phyloP scores from a whole-genome alignment of 2,329 filamentous ascomycete species.

The Aspergillus tamarii region DNA sequence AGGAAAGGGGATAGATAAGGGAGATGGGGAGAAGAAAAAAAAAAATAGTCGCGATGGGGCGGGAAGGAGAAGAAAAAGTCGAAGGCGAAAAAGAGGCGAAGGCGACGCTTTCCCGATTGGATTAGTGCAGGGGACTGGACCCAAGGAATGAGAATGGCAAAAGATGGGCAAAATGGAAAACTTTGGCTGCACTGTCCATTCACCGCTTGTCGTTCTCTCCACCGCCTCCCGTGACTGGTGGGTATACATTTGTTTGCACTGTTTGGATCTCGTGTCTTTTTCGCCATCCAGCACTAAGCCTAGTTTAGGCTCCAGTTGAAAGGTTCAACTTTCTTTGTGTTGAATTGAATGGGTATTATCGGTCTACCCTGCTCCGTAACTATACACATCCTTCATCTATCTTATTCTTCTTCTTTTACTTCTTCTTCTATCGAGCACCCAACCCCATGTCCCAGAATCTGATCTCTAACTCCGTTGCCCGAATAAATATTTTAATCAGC shows the following conservation, averaged over 20 bases:
- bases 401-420: neutral
- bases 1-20: slow-evolving; percentile 23
- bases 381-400: neutral
- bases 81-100: slow-evolving; percentile 27
- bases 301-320: neutral
- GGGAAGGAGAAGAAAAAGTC: slow-evolving; percentile 21
- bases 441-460: slow-evolving; percentile 75
- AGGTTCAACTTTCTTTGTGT: neutral
- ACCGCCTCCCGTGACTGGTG: neutral
- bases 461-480: slow-evolving; percentile 79
- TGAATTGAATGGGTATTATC: neutral
- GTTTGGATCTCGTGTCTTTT: slow-evolving; percentile 2
- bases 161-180: neutral
- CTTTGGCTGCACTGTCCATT: neutral
- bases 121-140: slow-evolving; percentile 25
- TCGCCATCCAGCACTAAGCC: neutral
- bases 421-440: slow-evolving; percentile 26
- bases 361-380: neutral
- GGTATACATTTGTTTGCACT: neutral
- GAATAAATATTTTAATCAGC: slow-evolving; percentile 79
- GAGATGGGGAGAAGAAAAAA: slow-evolving; percentile 34
- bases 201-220: neutral
- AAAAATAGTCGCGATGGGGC: slow-evolving; percentile 23
- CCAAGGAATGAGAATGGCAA: slow-evolving; percentile 8
- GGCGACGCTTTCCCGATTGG: slow-evolving; percentile 31